Evolutionary conservation across 768 basidiomycete species (phyloP).

Genomic region (Mycena rosella): DNA sequence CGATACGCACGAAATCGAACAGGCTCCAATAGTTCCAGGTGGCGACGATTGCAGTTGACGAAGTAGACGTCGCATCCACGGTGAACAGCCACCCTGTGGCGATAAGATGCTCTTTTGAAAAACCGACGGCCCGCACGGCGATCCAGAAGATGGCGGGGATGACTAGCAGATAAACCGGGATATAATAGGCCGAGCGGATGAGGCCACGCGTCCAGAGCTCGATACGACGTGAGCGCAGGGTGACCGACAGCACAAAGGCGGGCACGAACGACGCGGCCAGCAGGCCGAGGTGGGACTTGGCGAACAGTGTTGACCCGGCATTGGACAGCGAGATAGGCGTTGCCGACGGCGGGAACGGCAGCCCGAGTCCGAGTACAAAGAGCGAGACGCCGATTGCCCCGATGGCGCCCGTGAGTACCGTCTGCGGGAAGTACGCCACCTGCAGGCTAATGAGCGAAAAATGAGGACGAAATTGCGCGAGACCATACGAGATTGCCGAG

Average conservation of each 20-base stretch:
- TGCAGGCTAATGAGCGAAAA: slow-evolving; percentile 4
- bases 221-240: slow-evolving; percentile 32
- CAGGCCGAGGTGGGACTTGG: slow-evolving; percentile 31
- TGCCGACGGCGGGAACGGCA: slow-evolving; percentile 22
- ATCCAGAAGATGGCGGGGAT: slow-evolving; percentile 41
- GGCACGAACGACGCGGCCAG: slow-evolving; percentile 41
- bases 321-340: slow-evolving; percentile 32
- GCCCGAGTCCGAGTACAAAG: slow-evolving; percentile 37
- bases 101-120: slow-evolving; percentile 23
- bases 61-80: slow-evolving; percentile 25
- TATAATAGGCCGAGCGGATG: slow-evolving; percentile 36
- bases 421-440: slow-evolving; percentile 45
- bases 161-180: slow-evolving; percentile 37
- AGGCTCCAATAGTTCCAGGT: slow-evolving; percentile 43
- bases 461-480: background rate
- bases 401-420: slow-evolving; percentile 41
- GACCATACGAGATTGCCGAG: slow-evolving; percentile 35
- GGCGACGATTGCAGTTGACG: slow-evolving; percentile 29
- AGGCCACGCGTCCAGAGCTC: slow-evolving; percentile 37
- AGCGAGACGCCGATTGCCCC: slow-evolving; percentile 42
- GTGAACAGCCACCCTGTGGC: slow-evolving; percentile 40
- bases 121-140: slow-evolving; percentile 13
- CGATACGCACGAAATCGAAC: slow-evolving; percentile 37
- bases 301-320: slow-evolving; percentile 32
- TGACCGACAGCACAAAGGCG: slow-evolving; percentile 37